Evolutionary conservation across 2,329 filamentous ascomycete genomes (phyloP).

Genomic region (Graphilbum sp.): DNA sequence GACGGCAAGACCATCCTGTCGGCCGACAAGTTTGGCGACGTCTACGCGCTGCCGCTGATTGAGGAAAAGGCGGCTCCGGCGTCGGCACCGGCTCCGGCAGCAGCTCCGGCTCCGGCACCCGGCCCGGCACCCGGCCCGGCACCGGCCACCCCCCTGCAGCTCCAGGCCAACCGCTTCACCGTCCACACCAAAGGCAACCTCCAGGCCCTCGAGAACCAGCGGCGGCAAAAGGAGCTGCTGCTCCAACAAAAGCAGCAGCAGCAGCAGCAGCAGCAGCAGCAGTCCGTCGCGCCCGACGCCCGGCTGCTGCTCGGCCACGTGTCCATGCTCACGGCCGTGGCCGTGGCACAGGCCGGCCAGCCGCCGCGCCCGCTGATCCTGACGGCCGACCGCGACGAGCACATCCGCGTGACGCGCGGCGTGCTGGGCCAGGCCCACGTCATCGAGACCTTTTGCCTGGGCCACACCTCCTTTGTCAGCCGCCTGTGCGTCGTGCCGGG

Average conservation of each 20-base stretch:
- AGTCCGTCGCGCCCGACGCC: too few relatives aligned
- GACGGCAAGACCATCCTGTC: constrained; percentile 60
- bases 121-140: constrained; percentile 9
- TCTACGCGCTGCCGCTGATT: constrained; percentile 71
- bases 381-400: constrained; percentile 43
- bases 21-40: constrained; percentile 94
- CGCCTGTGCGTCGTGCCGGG: constrained; percentile 46
- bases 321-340: constrained; percentile 74
- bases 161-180: constrained; percentile 36
- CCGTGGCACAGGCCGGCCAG: constrained; percentile 28
- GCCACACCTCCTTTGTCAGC: constrained; percentile 73
- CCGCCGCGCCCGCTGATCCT: constrained; percentile 30
- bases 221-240: constrained; percentile 23
- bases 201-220: constrained; percentile 41
- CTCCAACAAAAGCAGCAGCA: constrained; percentile 2
- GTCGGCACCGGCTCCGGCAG: not conserved
- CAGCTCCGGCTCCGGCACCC: not conserved
- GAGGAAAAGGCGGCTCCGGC: constrained; percentile 1
- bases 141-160: constrained; percentile 23
- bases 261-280: constrained; percentile 10
- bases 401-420: constrained; percentile 76
- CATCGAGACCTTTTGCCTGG: constrained; percentile 79
- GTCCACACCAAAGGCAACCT: constrained; percentile 50
- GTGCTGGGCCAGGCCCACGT: constrained; percentile 57
- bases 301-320: constrained; percentile 74